Percentiles rank a stretch among this genome's conserved stretches.
phyloP scores from a whole-genome alignment of 2,329 filamentous ascomycete species.

The Thermoascus crustaceus region DNA sequence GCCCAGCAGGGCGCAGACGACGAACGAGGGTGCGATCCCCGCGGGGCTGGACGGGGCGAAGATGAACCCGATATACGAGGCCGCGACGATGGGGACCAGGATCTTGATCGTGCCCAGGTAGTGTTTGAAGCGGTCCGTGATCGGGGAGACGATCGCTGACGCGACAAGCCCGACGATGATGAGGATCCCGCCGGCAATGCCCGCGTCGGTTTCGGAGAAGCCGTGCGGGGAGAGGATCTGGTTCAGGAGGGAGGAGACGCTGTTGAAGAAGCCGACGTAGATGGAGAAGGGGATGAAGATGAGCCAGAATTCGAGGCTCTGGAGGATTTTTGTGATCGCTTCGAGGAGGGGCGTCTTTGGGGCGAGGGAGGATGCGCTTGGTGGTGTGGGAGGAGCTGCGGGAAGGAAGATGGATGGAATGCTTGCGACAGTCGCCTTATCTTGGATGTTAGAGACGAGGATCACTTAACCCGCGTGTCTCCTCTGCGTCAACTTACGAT shows the following conservation, averaged over 20 bases:
- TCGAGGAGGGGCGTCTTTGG: conserved; percentile 45
- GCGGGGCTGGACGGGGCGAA: conserved; percentile 62
- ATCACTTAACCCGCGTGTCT: no score
- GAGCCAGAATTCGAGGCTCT: conserved; percentile 67
- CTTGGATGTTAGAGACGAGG: no score
- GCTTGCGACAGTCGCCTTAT: conserved; percentile 56
- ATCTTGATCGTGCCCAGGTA: conserved; percentile 67
- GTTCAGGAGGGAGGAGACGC: conserved; percentile 76
- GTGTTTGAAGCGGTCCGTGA: conserved; percentile 76
- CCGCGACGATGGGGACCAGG: conserved; percentile 63
- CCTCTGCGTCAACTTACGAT: no score
- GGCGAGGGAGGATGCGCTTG: conserved; percentile 57
- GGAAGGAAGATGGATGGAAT: conserved; percentile 79
- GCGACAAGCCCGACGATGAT: conserved; percentile 79
- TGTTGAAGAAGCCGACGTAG: conserved; percentile 93
- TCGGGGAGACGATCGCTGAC: conserved; percentile 67
- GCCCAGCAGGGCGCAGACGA: conserved; percentile 67
- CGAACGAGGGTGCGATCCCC: conserved; percentile 53
- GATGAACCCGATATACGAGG: conserved; percentile 68
- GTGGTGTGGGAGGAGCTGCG: conserved; percentile 65
- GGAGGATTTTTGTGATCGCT: conserved; percentile 48
- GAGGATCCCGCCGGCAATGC: conserved; percentile 79
- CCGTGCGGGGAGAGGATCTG: conserved; percentile 83
- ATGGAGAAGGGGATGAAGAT: conserved; percentile 71
- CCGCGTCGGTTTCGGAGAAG: conserved; percentile 74